These are phyloP conservation scores for Lactarius psammicola DNA, from an alignment of 768 basidiomycete species.

Conservation along the genomic window DNA sequence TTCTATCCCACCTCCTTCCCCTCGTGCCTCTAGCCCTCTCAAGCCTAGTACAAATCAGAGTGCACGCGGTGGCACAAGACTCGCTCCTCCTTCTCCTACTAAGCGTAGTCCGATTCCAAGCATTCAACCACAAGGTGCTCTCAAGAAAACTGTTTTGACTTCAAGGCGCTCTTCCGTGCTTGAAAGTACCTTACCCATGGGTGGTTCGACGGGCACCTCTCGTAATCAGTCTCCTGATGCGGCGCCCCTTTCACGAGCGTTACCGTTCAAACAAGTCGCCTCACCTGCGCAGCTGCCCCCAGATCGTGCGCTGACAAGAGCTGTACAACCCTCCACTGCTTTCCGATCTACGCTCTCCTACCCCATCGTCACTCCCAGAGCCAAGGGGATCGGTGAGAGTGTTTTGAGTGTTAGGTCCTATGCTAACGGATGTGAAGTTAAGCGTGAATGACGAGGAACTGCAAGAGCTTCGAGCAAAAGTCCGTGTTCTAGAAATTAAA, in stretches of 20 bases:
- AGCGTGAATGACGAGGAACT: slow-evolving; percentile 52
- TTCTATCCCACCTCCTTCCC: slow-evolving; percentile 26
- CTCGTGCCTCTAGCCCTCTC: slow-evolving; percentile 22
- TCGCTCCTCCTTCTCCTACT: slow-evolving; percentile 49
- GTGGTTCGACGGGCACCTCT: slow-evolving; percentile 36
- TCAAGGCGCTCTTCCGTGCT: slow-evolving; percentile 45
- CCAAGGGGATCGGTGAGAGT: slow-evolving; percentile 6
- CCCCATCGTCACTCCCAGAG: slow-evolving; percentile 14
- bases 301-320: slow-evolving; percentile 16
- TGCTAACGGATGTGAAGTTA: slow-evolving; percentile 5
- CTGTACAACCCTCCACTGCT: slow-evolving; percentile 23
- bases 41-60: slow-evolving; percentile 23
- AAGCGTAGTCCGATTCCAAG: slow-evolving; percentile 44
- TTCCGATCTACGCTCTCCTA: slow-evolving; percentile 11
- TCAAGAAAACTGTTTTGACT: slow-evolving; percentile 32
- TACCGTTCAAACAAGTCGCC: slow-evolving; percentile 38
- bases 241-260: slow-evolving; percentile 25
- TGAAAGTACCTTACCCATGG: slow-evolving; percentile 32
- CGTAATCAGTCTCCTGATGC: slow-evolving; percentile 35
- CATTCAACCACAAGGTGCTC: slow-evolving; percentile 11
- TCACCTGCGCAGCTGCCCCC: slow-evolving; percentile 32
- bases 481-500: slow-evolving; percentile 82
- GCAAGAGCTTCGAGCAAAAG: slow-evolving; percentile 80
- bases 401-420: not conserved
- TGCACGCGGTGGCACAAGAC: slow-evolving; percentile 14